Conservation (phyloP, 306 rosid species). For the Parietaria judaica region DNA sequence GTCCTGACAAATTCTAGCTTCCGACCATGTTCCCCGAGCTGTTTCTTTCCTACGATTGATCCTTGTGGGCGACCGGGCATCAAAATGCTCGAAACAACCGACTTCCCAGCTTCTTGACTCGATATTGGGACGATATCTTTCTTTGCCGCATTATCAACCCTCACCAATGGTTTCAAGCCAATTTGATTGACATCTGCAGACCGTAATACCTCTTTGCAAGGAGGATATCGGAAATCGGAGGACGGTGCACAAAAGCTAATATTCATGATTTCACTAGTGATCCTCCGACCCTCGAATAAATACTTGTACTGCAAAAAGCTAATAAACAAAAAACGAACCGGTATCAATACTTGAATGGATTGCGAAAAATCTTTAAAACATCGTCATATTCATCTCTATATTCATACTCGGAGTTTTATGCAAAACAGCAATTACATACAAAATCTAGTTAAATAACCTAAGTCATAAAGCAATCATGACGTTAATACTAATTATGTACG, state of each 20-base stretch:
- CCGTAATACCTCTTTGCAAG: slow-evolving; percentile 33
- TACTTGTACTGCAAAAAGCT: too few relatives aligned
- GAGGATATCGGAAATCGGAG: slow-evolving; percentile 36
- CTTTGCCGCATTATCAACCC: slow-evolving; percentile 34
- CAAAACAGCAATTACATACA: too few relatives aligned
- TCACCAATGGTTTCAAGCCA: slow-evolving; percentile 21
- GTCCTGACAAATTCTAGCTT: slow-evolving; percentile 68
- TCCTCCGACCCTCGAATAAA: too few relatives aligned
- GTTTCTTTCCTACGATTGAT: slow-evolving; percentile 36
- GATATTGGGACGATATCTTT: slow-evolving; percentile 27
- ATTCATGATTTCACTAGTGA: slow-evolving; percentile 33
- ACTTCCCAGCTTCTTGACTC: slow-evolving; percentile 26
- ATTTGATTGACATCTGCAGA: slow-evolving; percentile 22
- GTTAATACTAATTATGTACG: too few relatives aligned
- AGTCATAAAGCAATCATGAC: too few relatives aligned
- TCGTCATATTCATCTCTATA: too few relatives aligned
- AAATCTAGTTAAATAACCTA: too few relatives aligned
- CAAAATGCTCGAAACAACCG: slow-evolving; percentile 37
- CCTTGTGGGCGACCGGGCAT: slow-evolving; percentile 44
- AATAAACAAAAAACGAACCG: too few relatives aligned
- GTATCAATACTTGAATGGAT: too few relatives aligned
- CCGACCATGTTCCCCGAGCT: slow-evolving; percentile 20
- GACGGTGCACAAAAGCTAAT: slow-evolving; percentile 34
- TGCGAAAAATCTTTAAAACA: too few relatives aligned
- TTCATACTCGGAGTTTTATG: too few relatives aligned